Evolutionary conservation across 2,329 filamentous ascomycete genomes (phyloP), one percentile per base, ranked within the genome.

Genomic region (Penicillium sp.): DNA sequence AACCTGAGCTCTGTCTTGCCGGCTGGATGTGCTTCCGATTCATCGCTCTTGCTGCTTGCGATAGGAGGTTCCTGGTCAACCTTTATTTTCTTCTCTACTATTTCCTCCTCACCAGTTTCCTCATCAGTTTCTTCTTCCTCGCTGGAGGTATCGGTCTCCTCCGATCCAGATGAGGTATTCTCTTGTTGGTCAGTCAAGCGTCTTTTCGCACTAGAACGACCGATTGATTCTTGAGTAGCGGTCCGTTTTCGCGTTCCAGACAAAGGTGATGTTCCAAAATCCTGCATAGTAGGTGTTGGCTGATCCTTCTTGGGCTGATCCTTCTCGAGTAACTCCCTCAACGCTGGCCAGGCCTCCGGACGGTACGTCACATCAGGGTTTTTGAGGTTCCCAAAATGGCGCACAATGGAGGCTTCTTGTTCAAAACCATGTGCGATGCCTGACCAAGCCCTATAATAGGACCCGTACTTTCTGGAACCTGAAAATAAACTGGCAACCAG

Each of bases 401-500:
- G 54, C 5, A 67, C 41, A 5, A 66, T 64, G 23, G 54, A 65
- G 8, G 31, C 35, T 15, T 63, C 46, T 15, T 44, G 15, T 2
- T 64, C 64, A 38, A 30, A 67, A 19, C 59, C 58, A 6, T 61
- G 13, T 4, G 35, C 19, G 2, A 44, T 11, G 8, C 62, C 62
- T 21, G 44, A 19, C 67, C 68, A 69, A 1, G 59, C 60, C 31
- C 59, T 8, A 11, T 68, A 54, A 48, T 49, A 68, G 2, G 23
- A 59, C 7, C 61, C 65, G 29, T 54, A 19, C 7, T 26, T 26
- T 19, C 52, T 47, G 3, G 23, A 3, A 11, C 56, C 44, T 17
- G 17, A 8, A 11, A 21, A 61, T 55, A 15, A 30, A 46, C 44
- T 56, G 46, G 31, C 46, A 56, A 54, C 21, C 5, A 54, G 21